These are phyloP conservation scores for Boletus sp. DNA, from an alignment of 768 basidiomycete species.

Conservation along the genomic window DNA sequence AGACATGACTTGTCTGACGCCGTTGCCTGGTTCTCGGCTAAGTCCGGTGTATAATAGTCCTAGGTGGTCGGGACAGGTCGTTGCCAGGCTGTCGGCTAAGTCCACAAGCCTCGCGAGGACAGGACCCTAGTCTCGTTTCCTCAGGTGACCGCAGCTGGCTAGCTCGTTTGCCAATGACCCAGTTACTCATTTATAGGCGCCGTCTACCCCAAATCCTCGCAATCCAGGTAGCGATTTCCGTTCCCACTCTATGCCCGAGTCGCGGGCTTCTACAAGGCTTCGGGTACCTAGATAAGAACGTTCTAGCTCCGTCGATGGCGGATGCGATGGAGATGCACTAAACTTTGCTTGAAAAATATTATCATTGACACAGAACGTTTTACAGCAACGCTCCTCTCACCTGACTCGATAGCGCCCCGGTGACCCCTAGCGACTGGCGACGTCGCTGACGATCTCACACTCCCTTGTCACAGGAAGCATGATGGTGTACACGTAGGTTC, in stretches of 20 bases:
- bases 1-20: neutral
- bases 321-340: constrained; percentile 22
- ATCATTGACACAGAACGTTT: neutral
- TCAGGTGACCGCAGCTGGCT: too few relatives aligned
- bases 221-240: constrained; percentile 11
- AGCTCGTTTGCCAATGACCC: neutral
- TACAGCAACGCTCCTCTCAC: neutral
- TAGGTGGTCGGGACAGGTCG: neutral
- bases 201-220: neutral
- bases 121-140: neutral
- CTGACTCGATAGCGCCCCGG: neutral
- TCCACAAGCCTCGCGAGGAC: neutral
- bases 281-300: constrained; percentile 9
- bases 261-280: constrained; percentile 10
- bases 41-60: neutral
- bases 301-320: constrained; percentile 27
- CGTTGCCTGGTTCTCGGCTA: neutral
- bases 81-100: neutral
- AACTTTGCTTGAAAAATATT: neutral
- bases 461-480: neutral
- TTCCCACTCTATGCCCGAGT: constrained; percentile 20
- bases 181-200: constrained; percentile 1
- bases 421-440: neutral
- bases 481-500: neutral
- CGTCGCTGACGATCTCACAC: neutral